These are phyloP conservation scores for Leishmania gerbilli DNA, from an alignment of 208 protist species.

Conservation along the genomic window DNA sequence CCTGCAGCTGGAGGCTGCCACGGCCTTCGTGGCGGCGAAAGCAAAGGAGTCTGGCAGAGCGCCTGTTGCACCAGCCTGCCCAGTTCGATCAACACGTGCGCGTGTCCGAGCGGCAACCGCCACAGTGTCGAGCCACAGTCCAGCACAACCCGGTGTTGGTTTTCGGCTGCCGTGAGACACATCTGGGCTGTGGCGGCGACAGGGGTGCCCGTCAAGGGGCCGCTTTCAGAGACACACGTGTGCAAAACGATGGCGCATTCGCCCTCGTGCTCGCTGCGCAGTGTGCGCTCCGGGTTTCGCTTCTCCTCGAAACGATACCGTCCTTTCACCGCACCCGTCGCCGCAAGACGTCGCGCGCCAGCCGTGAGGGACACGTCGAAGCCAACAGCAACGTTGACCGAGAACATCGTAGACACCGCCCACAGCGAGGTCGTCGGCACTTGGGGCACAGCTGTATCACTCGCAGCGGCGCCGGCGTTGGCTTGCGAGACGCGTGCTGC, in stretches of 20 bases:
- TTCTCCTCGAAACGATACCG: constrained; percentile 18
- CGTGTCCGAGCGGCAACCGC: constrained; percentile 19
- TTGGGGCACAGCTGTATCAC: no score
- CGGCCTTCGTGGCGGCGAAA: background rate
- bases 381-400: constrained; percentile 11
- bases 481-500: background rate
- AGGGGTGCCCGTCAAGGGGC: constrained; percentile 15
- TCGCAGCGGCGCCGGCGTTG: background rate
- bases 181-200: constrained; percentile 2
- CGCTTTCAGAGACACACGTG: constrained; percentile 9
- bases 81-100: constrained; percentile 3
- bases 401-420: background rate
- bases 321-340: constrained; percentile 8
- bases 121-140: constrained; percentile 12
- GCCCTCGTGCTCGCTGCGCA: constrained; percentile 23
- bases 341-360: constrained; percentile 3
- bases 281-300: background rate
- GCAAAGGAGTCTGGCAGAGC: background rate
- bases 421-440: background rate
- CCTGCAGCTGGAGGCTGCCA: background rate
- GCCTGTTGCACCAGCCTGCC: background rate
- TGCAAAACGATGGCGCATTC: constrained; percentile 16
- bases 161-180: background rate
- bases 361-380: constrained; percentile 15
- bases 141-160: background rate